Percentiles rank a stretch among this genome's conserved stretches.
Evolutionary conservation across 208 protist genomes (phyloP).

Genomic region (Trypanosoma theileri): DNA sequence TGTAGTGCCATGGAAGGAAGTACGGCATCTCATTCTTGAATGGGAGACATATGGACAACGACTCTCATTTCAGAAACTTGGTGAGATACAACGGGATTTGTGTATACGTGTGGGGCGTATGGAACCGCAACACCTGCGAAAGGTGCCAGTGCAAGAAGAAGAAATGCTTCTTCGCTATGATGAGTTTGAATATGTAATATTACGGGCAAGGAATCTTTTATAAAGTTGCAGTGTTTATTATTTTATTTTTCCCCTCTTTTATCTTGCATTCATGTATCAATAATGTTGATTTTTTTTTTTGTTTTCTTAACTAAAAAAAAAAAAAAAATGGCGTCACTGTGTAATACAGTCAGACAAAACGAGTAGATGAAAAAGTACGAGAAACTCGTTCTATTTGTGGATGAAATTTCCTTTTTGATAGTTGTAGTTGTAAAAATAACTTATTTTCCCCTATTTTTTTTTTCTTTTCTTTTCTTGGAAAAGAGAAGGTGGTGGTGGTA

Average conservation of each 20-base stretch:
- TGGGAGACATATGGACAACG: slow-evolving; percentile 50
- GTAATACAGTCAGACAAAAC: background rate
- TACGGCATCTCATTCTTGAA: slow-evolving; percentile 55
- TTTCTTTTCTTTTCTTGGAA: background rate
- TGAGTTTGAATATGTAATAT: slow-evolving; percentile 75
- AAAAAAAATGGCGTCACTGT: background rate
- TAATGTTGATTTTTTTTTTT: background rate
- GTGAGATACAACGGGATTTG: slow-evolving; percentile 61
- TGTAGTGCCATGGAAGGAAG: slow-evolving; percentile 64
- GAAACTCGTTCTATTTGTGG: no score
- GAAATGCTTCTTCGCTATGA: slow-evolving; percentile 57
- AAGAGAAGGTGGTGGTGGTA: no score
- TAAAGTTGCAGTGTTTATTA: slow-evolving; percentile 14
- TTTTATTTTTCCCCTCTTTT: slow-evolving; percentile 8
- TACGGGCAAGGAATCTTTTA: slow-evolving; percentile 48
- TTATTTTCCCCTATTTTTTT: background rate
- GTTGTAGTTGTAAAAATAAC: no score
- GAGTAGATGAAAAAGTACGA: background rate
- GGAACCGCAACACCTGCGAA: slow-evolving; percentile 53
- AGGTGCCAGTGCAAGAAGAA: slow-evolving; percentile 66
- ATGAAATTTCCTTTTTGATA: no score
- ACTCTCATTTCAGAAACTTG: slow-evolving; percentile 51
- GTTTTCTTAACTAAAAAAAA: no score
- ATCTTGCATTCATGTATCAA: background rate
- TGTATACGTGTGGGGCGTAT: slow-evolving; percentile 47